These are phyloP conservation scores for Lithospermum erythrorhizon DNA, from an alignment of 257 asterid species.

Conservation along the genomic window DNA sequence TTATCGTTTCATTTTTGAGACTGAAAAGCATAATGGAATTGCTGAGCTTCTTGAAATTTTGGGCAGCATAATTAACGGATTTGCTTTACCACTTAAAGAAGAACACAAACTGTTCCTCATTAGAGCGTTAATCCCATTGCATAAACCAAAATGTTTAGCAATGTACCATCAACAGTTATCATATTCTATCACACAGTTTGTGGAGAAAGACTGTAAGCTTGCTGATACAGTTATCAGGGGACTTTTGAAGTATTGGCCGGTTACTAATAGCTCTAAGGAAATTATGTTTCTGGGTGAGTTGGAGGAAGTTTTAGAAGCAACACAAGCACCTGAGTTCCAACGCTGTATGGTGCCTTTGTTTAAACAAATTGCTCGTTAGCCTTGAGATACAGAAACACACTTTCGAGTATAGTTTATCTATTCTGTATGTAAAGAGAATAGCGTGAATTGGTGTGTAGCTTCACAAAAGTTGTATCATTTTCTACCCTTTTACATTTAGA, in stretches of 20 bases:
- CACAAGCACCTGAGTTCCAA: conserved; percentile 65
- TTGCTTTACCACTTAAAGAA: conserved; percentile 80
- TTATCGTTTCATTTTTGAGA: conserved; percentile 59
- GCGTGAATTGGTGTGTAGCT: too few species aligned
- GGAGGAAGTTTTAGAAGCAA: conserved; percentile 76
- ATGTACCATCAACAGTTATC: conserved; percentile 79
- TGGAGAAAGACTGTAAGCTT: conserved; percentile 77
- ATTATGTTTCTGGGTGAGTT: conserved; percentile 73
- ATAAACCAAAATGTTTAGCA: conserved; percentile 63
- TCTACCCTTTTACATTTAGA: too few species aligned
- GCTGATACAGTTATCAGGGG: conserved; percentile 73
- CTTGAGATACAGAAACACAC: too few species aligned
- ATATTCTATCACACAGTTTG: conserved; percentile 62
- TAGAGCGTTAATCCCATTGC: conserved; percentile 64
- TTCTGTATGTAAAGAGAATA: too few species aligned
- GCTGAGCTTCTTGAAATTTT: conserved; percentile 73
- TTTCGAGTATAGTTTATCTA: conserved; percentile 56
- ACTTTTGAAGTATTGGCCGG: conserved; percentile 70
- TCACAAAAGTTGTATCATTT: too few species aligned
- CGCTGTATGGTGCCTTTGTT: conserved; percentile 76
- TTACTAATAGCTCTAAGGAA: conserved; percentile 72
- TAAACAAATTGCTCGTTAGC: conserved; percentile 59
- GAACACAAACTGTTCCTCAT: conserved; percentile 74
- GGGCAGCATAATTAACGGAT: conserved; percentile 78
- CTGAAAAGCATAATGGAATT: conserved; percentile 67